These are phyloP conservation scores for Auriculariales sp. DNA, from an alignment of 768 basidiomycete species.

Conservation along the genomic window DNA sequence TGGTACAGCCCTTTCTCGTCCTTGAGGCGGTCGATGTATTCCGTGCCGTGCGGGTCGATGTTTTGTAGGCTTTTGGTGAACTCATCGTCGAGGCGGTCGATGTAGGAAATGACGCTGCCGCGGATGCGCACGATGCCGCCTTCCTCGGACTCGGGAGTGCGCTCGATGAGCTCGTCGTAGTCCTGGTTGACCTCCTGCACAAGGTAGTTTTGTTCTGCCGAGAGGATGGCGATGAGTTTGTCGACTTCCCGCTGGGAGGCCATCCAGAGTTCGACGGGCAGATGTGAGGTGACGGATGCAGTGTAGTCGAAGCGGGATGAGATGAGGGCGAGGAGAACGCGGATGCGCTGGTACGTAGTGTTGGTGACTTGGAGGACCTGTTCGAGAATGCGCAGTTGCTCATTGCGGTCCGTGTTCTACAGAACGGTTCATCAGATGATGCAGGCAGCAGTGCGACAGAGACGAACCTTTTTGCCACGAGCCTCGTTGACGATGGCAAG, in stretches of 20 bases:
- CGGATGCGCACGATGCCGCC: slow-evolving; percentile 73
- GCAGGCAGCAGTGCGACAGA: background rate
- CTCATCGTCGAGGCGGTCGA: slow-evolving; percentile 94
- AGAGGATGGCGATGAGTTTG: slow-evolving; percentile 67
- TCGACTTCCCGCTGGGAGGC: slow-evolving; percentile 81
- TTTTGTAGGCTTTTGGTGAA: slow-evolving; percentile 96
- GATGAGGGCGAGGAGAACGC: slow-evolving; percentile 84
- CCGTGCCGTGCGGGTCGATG: slow-evolving; percentile 97
- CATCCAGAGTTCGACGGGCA: slow-evolving; percentile 88
- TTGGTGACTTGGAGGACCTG: slow-evolving; percentile 72
- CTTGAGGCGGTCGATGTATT: slow-evolving; percentile 92
- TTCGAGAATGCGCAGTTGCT: slow-evolving; percentile 86
- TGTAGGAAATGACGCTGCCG: slow-evolving; percentile 89
- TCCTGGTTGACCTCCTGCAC: slow-evolving; percentile 80
- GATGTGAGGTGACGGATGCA: slow-evolving; percentile 67
- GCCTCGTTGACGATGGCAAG: slow-evolving; percentile 85
- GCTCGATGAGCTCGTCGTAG: slow-evolving; percentile 82
- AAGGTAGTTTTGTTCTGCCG: slow-evolving; percentile 55
- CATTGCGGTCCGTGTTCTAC: slow-evolving; percentile 90
- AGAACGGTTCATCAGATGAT: background rate
- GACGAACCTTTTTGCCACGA: slow-evolving; percentile 80
- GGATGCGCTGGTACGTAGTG: slow-evolving; percentile 84
- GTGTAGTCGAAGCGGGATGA: slow-evolving; percentile 97
- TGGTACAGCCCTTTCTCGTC: slow-evolving; percentile 91
- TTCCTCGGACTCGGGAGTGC: slow-evolving; percentile 56